Base-by-base conservation (phyloP, 257 asterid genomes). In the Salvia rosmarinus region DNA sequence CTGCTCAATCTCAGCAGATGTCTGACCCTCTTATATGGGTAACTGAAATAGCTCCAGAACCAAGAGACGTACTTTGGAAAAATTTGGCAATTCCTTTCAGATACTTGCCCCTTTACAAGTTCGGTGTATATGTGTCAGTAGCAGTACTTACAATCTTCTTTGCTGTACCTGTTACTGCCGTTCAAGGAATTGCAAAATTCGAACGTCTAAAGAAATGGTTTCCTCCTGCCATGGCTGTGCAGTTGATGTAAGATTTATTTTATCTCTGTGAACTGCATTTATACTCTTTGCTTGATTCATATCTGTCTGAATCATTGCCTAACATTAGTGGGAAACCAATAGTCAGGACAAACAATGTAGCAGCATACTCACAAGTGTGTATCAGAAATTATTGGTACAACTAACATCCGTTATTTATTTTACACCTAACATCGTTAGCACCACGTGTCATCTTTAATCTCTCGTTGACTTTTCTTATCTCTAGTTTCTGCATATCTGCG, bases 11-110 rank as follows among this genome's bases (percentile, higher is more conserved):
- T 78, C 96, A 91, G 85, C 99, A 91, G 77, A 89, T 71, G 57
- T 68, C 95, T 30, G 82, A 94, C 76, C 99, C 99, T 8, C 66
- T 89, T 65, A 43, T 82, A 25, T 91, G 97, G 99, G 83, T 87
- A 70, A 94, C 98, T 44, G 95, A 88, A 83, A 80, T 86, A 85
- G 97, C 99, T 72, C 99, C 98, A 55, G 98, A 94, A 73, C 96
- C 99, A 61, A 77, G 98, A 81, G 98, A 91, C 17, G 96, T 94
- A 11, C 75, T 89, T 21, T 94, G 99, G 99, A 78, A 76, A 69
- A 94, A 89, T 77, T 76, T 94, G 82, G 68, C 88, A 32, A 77
- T 78, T 84, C 91, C 85, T 4, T 84, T 66, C 71, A 78, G 78
- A 76, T 80, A 47, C 67, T 60, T 89, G 76, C 93, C 99, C 28